Evolutionary conservation across 148 eudicot genomes (phyloP).

Genomic region (Salicornia ramosissima): DNA sequence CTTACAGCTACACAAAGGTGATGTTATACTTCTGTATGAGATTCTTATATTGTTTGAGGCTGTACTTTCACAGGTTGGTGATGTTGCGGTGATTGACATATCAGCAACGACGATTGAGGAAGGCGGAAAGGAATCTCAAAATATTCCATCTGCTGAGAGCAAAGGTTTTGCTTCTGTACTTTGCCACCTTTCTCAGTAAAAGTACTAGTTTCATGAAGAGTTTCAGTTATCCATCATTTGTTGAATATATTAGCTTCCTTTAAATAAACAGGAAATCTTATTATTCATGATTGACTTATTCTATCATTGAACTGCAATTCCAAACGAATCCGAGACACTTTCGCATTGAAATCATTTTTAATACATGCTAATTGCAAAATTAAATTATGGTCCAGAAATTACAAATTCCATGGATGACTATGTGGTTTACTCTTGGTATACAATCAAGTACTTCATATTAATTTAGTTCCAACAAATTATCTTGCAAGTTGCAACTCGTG

Average conservation of each 20-base stretch:
- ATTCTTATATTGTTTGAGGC: conserved; percentile 7
- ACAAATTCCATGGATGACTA: no score
- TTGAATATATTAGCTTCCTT: background rate
- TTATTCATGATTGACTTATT: background rate
- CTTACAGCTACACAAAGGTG: background rate
- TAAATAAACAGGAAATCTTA: background rate
- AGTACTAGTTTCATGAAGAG: background rate
- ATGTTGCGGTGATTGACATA: conserved; percentile 88
- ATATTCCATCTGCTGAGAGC: conserved; percentile 91
- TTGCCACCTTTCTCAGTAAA: background rate
- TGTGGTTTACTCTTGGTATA: no score
- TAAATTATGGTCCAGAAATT: no score
- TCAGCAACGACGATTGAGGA: conserved; percentile 81
- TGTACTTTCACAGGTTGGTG: conserved; percentile 59
- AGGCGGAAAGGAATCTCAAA: conserved; percentile 54
- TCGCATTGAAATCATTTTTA: no score
- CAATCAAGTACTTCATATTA: no score
- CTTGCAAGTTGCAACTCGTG: no score
- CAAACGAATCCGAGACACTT: no score
- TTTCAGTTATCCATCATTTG: background rate
- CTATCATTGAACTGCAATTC: no score
- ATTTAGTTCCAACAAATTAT: no score
- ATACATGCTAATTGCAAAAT: no score
- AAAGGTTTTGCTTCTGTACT: conserved; percentile 53
- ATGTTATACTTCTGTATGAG: background rate